Evolutionary conservation across 345 rosid genomes (phyloP).

Genomic region (Camelina hispida): DNA sequence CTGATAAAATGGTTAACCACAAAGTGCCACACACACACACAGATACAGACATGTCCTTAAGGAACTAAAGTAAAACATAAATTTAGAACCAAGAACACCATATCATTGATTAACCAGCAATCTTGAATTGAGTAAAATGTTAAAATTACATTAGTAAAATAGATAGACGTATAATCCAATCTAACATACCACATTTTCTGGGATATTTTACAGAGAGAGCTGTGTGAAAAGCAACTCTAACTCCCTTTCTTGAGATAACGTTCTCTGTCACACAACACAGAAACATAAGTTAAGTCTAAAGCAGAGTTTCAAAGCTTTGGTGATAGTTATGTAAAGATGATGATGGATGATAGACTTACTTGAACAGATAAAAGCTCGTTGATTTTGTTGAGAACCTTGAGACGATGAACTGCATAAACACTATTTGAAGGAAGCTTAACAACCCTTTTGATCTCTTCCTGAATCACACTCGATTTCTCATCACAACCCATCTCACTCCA

Average conservation of each 20-base stretch:
- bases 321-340: not conserved
- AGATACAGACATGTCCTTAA: not conserved
- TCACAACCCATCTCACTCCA: slow-evolving; percentile 61
- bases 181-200: not conserved
- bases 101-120: slow-evolving; percentile 4
- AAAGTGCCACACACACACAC: too few species aligned
- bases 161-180: not conserved
- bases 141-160: not conserved
- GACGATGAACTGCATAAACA: slow-evolving; percentile 68
- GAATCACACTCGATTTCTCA: slow-evolving; percentile 57
- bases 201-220: slow-evolving; percentile 56
- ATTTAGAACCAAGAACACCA: not conserved
- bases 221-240: slow-evolving; percentile 80
- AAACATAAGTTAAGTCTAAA: not conserved
- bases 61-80: not conserved
- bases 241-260: slow-evolving; percentile 65
- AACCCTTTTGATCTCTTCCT: slow-evolving; percentile 70
- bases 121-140: slow-evolving; percentile 9
- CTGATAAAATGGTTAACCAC: not conserved
- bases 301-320: not conserved
- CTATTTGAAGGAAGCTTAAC: slow-evolving; percentile 67
- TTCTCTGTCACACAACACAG: slow-evolving; percentile 59
- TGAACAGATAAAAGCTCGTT: slow-evolving; percentile 62
- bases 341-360: slow-evolving; percentile 43
- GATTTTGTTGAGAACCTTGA: slow-evolving; percentile 79